These are phyloP conservation scores for Nakazawaea holstii DNA, from an alignment of 805 yeast species.

Conservation along the genomic window DNA sequence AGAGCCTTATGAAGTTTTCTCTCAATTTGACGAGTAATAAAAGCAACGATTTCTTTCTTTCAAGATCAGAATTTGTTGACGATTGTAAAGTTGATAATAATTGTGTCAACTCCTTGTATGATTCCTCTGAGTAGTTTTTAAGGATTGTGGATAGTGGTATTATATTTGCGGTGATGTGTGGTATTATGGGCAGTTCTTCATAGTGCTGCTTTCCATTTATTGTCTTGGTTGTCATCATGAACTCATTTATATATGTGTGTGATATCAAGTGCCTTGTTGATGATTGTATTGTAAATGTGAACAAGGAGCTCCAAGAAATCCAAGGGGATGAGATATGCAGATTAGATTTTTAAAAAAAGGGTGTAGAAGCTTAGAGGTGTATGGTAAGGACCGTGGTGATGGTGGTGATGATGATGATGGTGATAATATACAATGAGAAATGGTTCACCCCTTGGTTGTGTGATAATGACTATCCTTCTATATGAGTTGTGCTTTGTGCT, in stretches of 20 bases:
- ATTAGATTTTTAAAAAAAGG: too few species aligned
- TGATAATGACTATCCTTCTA: too few species aligned
- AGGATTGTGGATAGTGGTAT: slow-evolving; percentile 59
- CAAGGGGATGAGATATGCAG: background rate
- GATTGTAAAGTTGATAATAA: slow-evolving; percentile 56
- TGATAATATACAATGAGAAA: too few species aligned
- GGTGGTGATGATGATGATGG: too few species aligned
- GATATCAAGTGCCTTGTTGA: too few species aligned
- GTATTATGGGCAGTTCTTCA: slow-evolving; percentile 38
- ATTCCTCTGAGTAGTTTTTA: slow-evolving; percentile 51
- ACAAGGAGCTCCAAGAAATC: too few species aligned
- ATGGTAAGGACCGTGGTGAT: too few species aligned
- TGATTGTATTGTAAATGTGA: too few species aligned
- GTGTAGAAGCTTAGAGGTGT: too few species aligned
- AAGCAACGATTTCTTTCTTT: slow-evolving; percentile 64
- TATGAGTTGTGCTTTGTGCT: too few species aligned
- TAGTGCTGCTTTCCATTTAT: slow-evolving; percentile 5
- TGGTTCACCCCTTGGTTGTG: too few species aligned
- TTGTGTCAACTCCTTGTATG: slow-evolving; percentile 58
- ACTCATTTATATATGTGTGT: background rate
- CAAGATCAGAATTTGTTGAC: slow-evolving; percentile 45
- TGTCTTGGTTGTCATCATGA: background rate
- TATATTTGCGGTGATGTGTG: slow-evolving; percentile 70
- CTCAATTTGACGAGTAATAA: slow-evolving; percentile 66
- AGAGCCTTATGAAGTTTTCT: slow-evolving; percentile 78